Percentiles rank a stretch among this genome's conserved stretches.
Conservation (phyloP, 1,284 basidiomycete genomes). For the Fomitopsis palustris region DNA sequence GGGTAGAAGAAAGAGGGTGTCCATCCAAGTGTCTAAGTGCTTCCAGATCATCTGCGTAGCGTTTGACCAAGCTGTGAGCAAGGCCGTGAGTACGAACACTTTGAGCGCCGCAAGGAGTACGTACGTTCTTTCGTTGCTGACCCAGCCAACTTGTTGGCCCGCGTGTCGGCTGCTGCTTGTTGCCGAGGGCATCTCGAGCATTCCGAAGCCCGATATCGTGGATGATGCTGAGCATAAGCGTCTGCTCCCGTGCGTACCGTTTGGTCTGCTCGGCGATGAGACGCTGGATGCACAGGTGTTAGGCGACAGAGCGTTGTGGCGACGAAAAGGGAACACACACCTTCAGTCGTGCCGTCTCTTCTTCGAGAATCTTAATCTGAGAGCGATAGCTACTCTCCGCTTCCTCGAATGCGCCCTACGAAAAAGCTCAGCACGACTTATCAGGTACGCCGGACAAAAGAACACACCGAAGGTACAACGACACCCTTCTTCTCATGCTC, state of each 20-base stretch:
- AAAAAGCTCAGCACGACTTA: neutral
- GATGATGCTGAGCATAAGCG: constrained; percentile 74
- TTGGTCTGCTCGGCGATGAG: constrained; percentile 51
- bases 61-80: constrained; percentile 34
- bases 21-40: neutral
- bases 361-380: constrained; percentile 69
- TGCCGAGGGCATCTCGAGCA: constrained; percentile 47
- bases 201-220: constrained; percentile 68
- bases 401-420: constrained; percentile 65
- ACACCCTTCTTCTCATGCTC: constrained; percentile 53
- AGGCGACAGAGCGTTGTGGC: neutral
- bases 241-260: constrained; percentile 73
- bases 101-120: constrained; percentile 12
- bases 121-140: constrained; percentile 53
- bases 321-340: constrained; percentile 6
- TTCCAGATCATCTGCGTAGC: constrained; percentile 23
- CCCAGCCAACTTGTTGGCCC: constrained; percentile 56
- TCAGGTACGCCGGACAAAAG: neutral
- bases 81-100: constrained; percentile 14
- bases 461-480: constrained; percentile 26
- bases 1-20: neutral
- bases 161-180: constrained; percentile 38
- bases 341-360: constrained; percentile 66
- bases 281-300: constrained; percentile 34
- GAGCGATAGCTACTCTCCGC: constrained; percentile 65